Evolutionary conservation across 306 rosid genomes (phyloP), one percentile per base, ranked within the genome.

Genomic region (Mucuna pruriens): DNA sequence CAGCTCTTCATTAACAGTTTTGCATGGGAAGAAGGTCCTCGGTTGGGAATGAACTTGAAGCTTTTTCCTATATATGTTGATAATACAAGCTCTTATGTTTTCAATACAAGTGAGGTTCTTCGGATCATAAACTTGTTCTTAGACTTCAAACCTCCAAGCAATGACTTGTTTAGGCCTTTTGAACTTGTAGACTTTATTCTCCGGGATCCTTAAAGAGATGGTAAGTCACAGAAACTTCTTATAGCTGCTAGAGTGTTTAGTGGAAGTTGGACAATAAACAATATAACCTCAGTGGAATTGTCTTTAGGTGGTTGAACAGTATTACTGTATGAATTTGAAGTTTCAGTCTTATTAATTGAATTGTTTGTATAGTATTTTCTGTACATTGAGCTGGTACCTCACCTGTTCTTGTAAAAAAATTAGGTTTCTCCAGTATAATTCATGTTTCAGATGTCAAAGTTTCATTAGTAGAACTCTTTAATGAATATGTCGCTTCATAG

Each of bases 161-260:
- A 78, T 54, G 91, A 69, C 0, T 1, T 87, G 22, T 91, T 92
- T 62, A n/a, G 98, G 42, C 98, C 98, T 42, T 92, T 90, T 71
- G 98, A 94, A 83, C 91, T 91, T 45, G 26, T 91, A 31, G 7
- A 46, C 46, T 83, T 91, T 70, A n/a, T 67, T 44, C 85, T 92
- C 34, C 40, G 78, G 60, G 91, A 54, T 44, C 76, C 87, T 83
- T 94, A 92, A 69, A 79, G 58, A 10, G 68, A 84, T 5, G 90
- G 97, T 94, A 31, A 69, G 97, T 88, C 79, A 75, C 81, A 9
- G 19, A 66, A 85, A 39, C 79, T 36, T 36, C n/a, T 70, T 71
- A 54, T 54, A 44, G 73, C 76, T 75, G 34, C n/a, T n/a, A 36
- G 40, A 7, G 5, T 36, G 54, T 29, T 76, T 71, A 61, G 77